Evolutionary conservation across 768 basidiomycete species (phyloP), one percentile per base, ranked within the genome.

Genomic region (Neoboletus subvelutipes): DNA sequence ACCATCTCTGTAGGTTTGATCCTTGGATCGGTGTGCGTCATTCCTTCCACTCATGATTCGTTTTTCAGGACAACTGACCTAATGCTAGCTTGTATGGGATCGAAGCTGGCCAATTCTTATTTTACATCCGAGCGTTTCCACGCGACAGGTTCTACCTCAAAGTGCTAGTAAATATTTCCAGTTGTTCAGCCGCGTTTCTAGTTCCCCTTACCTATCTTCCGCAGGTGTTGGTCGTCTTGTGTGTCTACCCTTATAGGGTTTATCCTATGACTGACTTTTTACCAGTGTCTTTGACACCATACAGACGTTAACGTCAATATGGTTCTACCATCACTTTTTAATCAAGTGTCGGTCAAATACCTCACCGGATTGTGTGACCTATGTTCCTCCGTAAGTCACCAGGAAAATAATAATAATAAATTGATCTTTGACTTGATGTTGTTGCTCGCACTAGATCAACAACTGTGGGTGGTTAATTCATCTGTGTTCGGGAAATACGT

Each of bases 251-350:
- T 11, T 5, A n/a, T 20, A 40, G 8, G 39, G n/a, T 40, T 40
- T 31, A 10, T 24, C 29, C 1, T 24, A 15, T 34, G 12, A 3
- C 45, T 62, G 37, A 64, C 26, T 9, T 43, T 39, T 1, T 8
- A 43, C n/a, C 29, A 67, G 66, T 15, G 1, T 54, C 33, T 28
- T 61, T 24, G 55, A 64, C 18, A 62, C 3, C 20, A 3, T 17
- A 7, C 56, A 63, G 9, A 63, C 57, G 1, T 7, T 41, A 2
- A 26, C 26, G 24, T 1, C 34, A 17, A 1, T 29, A 12, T 50
- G 18, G 36, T 17, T 29, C 5, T 17, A 40, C n/a, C 9, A 40
- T 40, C 39, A 20, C 53, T 1, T 56, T 22, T 50, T 67, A 26
- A 22, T 67, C 24, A 9, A 3, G 3, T 67, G 65, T 50, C 59